Evolutionary conservation across 2,329 filamentous ascomycete genomes (phyloP), one percentile per base, ranked within the genome.

Genomic region (Aspergillus pseudoterreus): DNA sequence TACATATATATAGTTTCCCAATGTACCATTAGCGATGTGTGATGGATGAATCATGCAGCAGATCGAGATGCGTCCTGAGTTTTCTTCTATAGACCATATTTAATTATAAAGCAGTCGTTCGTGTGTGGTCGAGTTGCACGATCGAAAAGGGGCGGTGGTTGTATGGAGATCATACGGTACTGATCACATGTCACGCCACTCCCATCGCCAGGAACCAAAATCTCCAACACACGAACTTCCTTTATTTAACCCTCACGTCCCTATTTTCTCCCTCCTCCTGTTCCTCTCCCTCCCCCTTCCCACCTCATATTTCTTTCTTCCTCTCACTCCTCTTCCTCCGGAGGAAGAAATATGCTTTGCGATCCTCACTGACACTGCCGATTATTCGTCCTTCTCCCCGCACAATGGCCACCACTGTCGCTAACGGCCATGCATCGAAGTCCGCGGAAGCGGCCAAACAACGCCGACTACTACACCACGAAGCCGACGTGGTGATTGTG

Each of bases 401-500:
- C 57, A 63, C 52, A 50, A 69, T 69, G 61, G 56, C 65, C 51
- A 55, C 58, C 45, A 35, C 54, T 36, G 24, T 54, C 47, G 30
- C 51, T 41, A 65, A 65, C 43, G 64, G 59, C 51, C 58, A 64
- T 54, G 53, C 53, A 50, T 50, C 56, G 27, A 59, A 60, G 47
- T 57, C 57, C 41, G 44, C 56, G 35, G 57, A 62, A 46, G 56
- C 53, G 36, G 63, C 63, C 50, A 74, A 79, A 63, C 64, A 76
- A 62, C 74, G 80, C 56, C 70, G 82, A 60, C 68, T 68, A 42
- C 63, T 76, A 38, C 79, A 84, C 70, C 82, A 85, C 62, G 80
- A 85, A 61, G 82, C 80, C 56, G 94, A 99, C 64, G 85, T 96
- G 33, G 88, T 97, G 39, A 87, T 99, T 47, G 87, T 99, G 35